These are phyloP conservation scores for Nemania abortiva DNA, from an alignment of 2,329 filamentous ascomycete species.

Conservation along the genomic window DNA sequence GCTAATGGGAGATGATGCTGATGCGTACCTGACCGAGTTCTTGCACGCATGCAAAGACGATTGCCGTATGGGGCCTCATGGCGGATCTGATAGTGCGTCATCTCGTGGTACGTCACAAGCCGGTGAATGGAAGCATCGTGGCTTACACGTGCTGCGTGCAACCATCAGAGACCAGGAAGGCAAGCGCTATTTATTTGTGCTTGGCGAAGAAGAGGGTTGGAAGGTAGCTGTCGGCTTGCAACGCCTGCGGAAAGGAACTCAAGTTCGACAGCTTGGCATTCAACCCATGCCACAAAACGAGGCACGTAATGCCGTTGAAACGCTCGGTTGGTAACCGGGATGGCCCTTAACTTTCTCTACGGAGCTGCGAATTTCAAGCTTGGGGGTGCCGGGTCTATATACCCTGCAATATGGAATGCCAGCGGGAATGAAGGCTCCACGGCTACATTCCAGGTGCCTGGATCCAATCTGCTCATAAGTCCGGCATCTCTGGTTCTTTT, in stretches of 20 bases:
- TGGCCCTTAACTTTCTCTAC: not conserved
- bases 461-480: not conserved
- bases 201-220: constrained; percentile 75
- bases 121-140: constrained; percentile 66
- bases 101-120: constrained; percentile 61
- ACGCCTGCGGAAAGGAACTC: constrained; percentile 69
- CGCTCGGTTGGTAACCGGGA: constrained; percentile 64
- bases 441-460: constrained; percentile 30
- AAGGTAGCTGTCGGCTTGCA: constrained; percentile 74
- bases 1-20: constrained; percentile 73
- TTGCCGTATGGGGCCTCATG: constrained; percentile 67
- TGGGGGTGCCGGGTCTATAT: constrained; percentile 36
- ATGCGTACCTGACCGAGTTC: constrained; percentile 72
- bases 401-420: constrained; percentile 28
- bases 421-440: constrained; percentile 13
- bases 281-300: constrained; percentile 67
- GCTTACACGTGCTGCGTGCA: constrained; percentile 72
- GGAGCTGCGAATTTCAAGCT: constrained; percentile 5
- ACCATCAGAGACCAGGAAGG: constrained; percentile 74
- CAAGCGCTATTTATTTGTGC: constrained; percentile 73
- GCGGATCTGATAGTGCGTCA: constrained; percentile 56
- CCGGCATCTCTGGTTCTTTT: constrained; percentile 30
- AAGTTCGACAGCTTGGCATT: constrained; percentile 70
- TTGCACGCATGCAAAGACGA: constrained; percentile 73
- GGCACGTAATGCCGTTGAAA: constrained; percentile 67